Base-by-base conservation (phyloP, 208 protist species). In the Leishmania amazonensis region DNA sequence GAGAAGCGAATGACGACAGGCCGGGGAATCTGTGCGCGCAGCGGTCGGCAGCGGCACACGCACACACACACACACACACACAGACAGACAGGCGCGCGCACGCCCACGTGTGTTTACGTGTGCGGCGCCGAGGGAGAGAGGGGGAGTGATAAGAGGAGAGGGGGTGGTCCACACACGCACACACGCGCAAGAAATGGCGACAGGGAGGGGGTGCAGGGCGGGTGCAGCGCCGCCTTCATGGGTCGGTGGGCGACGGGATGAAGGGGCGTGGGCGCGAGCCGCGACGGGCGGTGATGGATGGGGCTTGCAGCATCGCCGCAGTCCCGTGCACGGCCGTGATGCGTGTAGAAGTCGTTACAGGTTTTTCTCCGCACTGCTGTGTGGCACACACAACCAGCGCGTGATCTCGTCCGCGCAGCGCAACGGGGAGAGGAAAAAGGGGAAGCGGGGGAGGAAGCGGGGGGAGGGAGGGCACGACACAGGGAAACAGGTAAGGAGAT, bases 381-480 rank as follows among this genome's bases (percentile, higher is more conserved):
- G 24, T 24, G 13, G 24, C 57, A 4, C 57, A 62, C 57, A 15
- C 5, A 31, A 31, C 57, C 57, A 62, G 28, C 57, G 57, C 57
- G 57, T 31, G 57, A 31, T 24, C 57, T 24, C 57, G 28, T 62
- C 57, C 57, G 24, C 57, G 57, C 57, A 62, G 57, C 57, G 57
- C 24, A 31, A 62, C 7, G 57, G 57, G 28, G 57, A 13, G 57
- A 62, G 57, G 57, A 6, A 31, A 62, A 54, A 21, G 15, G 15
- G 17, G 15, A 35, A 35, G 51, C 13, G 0, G 51, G 99, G 78
- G 99, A 99, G 89, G 99, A 99, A 21, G 51, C 15, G 51, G 3
- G 15, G 51, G 31, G 91, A 6, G 87, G 47, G 47, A 51, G 47
- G 47, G 9, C 9, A 51, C 2, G 1, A 13, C 47, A 51, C 47